Evolutionary conservation across 2,329 filamentous ascomycete genomes (phyloP), one percentile per base, ranked within the genome.

Genomic region (Aspergillus pseudoglaucus): DNA sequence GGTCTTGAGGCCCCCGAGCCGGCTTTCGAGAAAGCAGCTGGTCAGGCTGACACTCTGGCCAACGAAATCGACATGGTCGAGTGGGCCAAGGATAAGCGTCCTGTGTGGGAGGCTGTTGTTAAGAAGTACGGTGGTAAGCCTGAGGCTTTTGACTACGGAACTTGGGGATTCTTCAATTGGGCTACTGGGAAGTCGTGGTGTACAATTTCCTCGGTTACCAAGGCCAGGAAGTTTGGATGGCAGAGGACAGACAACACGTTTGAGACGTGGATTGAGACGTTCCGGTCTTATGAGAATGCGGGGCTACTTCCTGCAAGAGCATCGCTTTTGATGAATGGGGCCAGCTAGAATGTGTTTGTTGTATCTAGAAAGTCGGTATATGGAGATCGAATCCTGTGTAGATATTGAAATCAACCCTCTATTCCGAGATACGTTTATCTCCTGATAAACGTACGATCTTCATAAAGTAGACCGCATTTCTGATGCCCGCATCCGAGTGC

Each of bases 101-200:
- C 18, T 0, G 46, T 56, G 3, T 61, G 59, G 59, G 54, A 56
- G 17, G n/a, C n/a, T 0, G 44, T 60, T 15, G 47, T 52, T 4
- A 46, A 46, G 20, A 60, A 53, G 42, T 55, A 59, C 12, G 58
- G 59, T 12, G 58, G 55, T 1, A 52, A 51, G 6, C 23, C 44
- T 2, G 52, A 59, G 22, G 54, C 58, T 0, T 64, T 62, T 42
- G 56, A 59, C n/a, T 58, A 53, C 53, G 59, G 51, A 1, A 60
- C 58, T 2, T 62, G 58, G 59, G 49, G 47, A 1, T 59, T 60
- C 44, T 57, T 59, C 12, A 51, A 63, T 37, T 58, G 57, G 55
- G 51, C 48, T 1, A 53, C 44, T 1, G 55, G 54, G 2, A 56
- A 58, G 46, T 52, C 51, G 1, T 62, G 59, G 60, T 33, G 43